Percentiles rank a stretch among this genome's conserved stretches.
phyloP scores from a whole-genome alignment of 2,329 filamentous ascomycete genomes.

The Fusarium bulbicola region DNA sequence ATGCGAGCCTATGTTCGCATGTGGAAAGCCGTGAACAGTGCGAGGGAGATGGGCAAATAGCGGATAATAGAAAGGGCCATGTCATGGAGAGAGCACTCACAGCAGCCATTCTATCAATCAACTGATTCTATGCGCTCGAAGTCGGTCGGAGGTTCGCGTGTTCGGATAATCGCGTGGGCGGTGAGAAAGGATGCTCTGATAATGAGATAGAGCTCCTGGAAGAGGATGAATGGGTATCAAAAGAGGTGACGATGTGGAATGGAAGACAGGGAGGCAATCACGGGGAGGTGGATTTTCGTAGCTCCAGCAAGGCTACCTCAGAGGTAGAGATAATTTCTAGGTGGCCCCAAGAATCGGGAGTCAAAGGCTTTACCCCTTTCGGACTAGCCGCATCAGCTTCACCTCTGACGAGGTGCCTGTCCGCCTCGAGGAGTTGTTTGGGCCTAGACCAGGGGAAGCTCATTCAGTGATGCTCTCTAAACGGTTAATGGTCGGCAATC shows the following conservation, averaged over 20 bases:
- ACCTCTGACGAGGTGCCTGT: conserved; percentile 24
- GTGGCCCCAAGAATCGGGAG: conserved; percentile 43
- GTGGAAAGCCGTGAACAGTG: background rate
- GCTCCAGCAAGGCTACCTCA: conserved; percentile 44
- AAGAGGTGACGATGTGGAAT: conserved; percentile 43
- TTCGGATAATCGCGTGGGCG: conserved; percentile 32
- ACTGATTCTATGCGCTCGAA: conserved; percentile 44
- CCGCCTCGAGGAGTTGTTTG: conserved; percentile 14
- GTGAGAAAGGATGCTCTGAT: conserved; percentile 25
- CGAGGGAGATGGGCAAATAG: conserved; percentile 19
- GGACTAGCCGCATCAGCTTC: conserved; percentile 33
- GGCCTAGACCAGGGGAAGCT: conserved; percentile 32
- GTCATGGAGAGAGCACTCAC: conserved; percentile 46
- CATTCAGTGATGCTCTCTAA: background rate
- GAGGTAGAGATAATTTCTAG: conserved; percentile 49
- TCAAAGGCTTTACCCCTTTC: conserved; percentile 25
- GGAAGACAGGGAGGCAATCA: conserved; percentile 43
- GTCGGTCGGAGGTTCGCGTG: conserved; percentile 30
- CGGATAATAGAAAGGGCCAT: conserved; percentile 29
- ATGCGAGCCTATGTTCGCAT: conserved; percentile 9
- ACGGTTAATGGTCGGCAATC: conserved; percentile 37
- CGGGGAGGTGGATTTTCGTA: conserved; percentile 47
- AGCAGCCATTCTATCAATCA: conserved; percentile 54
- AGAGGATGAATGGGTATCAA: conserved; percentile 47
- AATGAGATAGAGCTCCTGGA: conserved; percentile 31